A percentile compares a stretch with the other conserved stretches of the same genome.
phyloP scores from a whole-genome alignment of 2,329 filamentous ascomycete genomes.

The Monosporascus cannonballus region DNA sequence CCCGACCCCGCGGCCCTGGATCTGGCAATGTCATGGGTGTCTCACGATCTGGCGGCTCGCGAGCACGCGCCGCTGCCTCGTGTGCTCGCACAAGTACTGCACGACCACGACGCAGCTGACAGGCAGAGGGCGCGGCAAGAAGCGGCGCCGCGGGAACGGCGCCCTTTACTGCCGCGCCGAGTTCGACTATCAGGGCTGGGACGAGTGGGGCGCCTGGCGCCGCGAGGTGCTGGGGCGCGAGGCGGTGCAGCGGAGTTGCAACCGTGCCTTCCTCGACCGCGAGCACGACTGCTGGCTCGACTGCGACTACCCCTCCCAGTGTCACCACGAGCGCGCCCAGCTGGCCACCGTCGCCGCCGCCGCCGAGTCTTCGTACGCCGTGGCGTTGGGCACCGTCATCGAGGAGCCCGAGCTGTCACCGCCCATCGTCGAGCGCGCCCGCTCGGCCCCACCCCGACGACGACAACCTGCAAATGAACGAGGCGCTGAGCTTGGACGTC shows the following conservation, averaged over 20 bases:
- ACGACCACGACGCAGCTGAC: slow-evolving; percentile 4
- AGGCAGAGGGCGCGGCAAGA: slow-evolving; percentile 7
- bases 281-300: slow-evolving; percentile 19
- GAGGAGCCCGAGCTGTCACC: slow-evolving; percentile 18
- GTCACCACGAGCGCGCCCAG: slow-evolving; percentile 32
- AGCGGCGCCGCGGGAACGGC: slow-evolving; percentile 10
- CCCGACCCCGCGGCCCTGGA: slow-evolving; percentile 20
- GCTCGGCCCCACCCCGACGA: slow-evolving; percentile 1
- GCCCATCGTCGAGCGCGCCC: slow-evolving; percentile 2
- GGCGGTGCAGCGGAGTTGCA: slow-evolving; percentile 15
- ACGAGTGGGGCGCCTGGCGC: slow-evolving; percentile 23
- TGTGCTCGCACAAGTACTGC: slow-evolving; percentile 23
- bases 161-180: slow-evolving; percentile 17
- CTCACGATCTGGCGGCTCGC: slow-evolving; percentile 22
- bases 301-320: slow-evolving; percentile 37
- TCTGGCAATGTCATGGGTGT: slow-evolving; percentile 31
- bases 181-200: slow-evolving; percentile 25
- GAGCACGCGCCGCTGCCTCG: slow-evolving; percentile 29
- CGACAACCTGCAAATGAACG: slow-evolving; percentile 12
- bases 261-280: slow-evolving; percentile 13
- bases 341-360: slow-evolving; percentile 38
- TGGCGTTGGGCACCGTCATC: slow-evolving; percentile 12
- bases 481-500: neutral
- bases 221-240: slow-evolving; percentile 20
- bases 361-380: slow-evolving; percentile 25